These are phyloP conservation scores for Calonectria hongkongensis DNA, from an alignment of 2,329 filamentous ascomycete genomes.

Conservation along the genomic window DNA sequence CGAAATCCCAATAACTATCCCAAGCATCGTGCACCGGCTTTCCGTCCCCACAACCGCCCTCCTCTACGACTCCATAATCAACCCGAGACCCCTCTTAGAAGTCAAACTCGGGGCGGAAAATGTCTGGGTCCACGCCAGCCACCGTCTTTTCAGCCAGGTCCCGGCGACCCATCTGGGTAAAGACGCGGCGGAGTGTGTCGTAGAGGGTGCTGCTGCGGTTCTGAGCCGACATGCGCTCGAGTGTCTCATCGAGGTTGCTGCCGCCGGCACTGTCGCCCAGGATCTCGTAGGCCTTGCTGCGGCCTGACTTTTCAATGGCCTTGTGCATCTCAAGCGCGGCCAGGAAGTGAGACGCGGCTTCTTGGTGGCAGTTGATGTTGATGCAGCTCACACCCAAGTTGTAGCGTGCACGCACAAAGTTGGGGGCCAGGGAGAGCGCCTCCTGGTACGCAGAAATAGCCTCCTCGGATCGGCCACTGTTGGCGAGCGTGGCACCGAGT, in stretches of 20 bases:
- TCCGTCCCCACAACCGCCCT: not conserved
- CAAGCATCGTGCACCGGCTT: not conserved
- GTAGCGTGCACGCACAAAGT: constrained; percentile 97
- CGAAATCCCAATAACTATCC: constrained; percentile 12
- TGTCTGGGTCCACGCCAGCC: constrained; percentile 91
- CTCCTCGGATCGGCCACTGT: constrained; percentile 94
- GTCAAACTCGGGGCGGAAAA: constrained; percentile 93
- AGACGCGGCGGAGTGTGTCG: constrained; percentile 95
- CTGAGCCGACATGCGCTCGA: constrained; percentile 93
- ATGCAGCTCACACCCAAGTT: constrained; percentile 98
- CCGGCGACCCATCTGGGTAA: constrained; percentile 93
- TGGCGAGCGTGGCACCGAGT: constrained; percentile 95
- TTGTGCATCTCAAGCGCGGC: constrained; percentile 97
- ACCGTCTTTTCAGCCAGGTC: constrained; percentile 93
- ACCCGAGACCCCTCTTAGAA: constrained; percentile 70
- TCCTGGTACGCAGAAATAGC: constrained; percentile 98
- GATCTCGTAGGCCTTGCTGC: constrained; percentile 88
- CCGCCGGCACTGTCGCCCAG: constrained; percentile 73
- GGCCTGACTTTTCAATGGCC: constrained; percentile 89
- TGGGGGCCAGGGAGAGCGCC: constrained; percentile 90
- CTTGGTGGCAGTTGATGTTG: constrained; percentile 95
- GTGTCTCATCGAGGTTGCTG: constrained; percentile 76
- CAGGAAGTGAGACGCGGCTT: constrained; percentile 94
- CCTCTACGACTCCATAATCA: not conserved
- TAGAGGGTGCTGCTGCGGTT: constrained; percentile 98